Base-by-base conservation (phyloP, 176 grass and related monocot species). In the Pontederia crassipes region DNA sequence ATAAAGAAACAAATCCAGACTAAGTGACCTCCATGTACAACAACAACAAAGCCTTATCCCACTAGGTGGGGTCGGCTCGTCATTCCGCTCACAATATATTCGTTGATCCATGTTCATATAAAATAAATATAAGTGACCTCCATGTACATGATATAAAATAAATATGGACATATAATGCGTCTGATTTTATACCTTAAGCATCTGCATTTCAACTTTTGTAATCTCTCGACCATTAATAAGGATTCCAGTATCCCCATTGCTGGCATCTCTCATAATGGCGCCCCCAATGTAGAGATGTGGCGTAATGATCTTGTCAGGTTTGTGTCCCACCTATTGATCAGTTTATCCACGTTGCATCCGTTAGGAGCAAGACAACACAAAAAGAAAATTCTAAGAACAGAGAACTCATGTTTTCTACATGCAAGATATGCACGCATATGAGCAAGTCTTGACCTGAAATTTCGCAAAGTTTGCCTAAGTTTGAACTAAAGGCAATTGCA, bases 141-240 rank as follows among this genome's bases (percentile, higher is more conserved):
- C 49, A 54, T 61, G 57, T 15, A 12, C 8, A 52, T 17, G 55
- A 45, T 16, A 57, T 45, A 55, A 55, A 75, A 79, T 10, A n/a
- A 48, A 49, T 73, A 29, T 54, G 40, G 10, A 4, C 16, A 9
- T 20, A 14, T 49, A 57, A 29, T 12, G 12, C 9, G 40, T n/a
- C 48, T 48, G 0, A 28, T 62, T 10, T 8, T 17, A 49, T 64
- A 98, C 93, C 88, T 98, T 98, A 56, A 98, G 93, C 66, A 98
- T 98, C 72, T 81, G 78, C 28, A 93, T 71, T 73, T 98, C 93
- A 51, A 73, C 71, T 86, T 92, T 92, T 68, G 93, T 98, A 58
- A 98, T 98, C 76, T 98, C 93, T 14, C 93, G 81, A 40, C 81
- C 85, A 79, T 98, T 98, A 70, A 98, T 88, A 57, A 83, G 71